Evolutionary conservation across 2,329 filamentous ascomycete species (phyloP), one percentile per base, ranked within the genome.

Genomic region (Alternaria sp.): DNA sequence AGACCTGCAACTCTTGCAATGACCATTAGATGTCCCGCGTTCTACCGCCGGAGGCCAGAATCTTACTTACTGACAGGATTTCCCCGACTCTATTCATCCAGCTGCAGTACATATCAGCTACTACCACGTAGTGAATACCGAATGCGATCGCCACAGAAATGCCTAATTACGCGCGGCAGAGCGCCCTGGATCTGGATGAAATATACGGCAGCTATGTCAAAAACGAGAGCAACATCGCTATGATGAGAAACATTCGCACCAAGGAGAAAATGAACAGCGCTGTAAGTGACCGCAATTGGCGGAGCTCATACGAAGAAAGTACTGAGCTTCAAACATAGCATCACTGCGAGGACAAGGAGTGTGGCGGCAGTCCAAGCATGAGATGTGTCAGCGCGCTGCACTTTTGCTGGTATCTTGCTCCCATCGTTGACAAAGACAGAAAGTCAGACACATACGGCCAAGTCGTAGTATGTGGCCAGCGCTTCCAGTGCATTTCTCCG

Each of bases 271-370:
- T 60, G 52, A 32, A 40, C 34, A 50, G 52, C 14, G 46, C 30
- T 12, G 46, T 49, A n/a, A 22, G 46, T 49, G 22, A 20, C 30
- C 4, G 30, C 4, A 20, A 4, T 5, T 6, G 16, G 16, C 8
- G 5, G 16, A 8, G 16, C 20, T 25, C 20, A 4, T 34, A 11
- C 32, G 3, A 7, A 34, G 18, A 22, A 5, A 49, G 20, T 7
- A 36, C 46, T 49, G 30, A 49, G n/a, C 46, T 25, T 14, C 18
- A 25, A 16, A 12, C 20, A 34, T n/a, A 49, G 16, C 60, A 63
- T 34, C 63, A 65, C 38, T 63, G 63, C 48, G 44, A 55, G 22
- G 59, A 61, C 25, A 46, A 50, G 16, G 54, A 56, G 20, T 45
- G 46, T 22, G 36, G 59, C 30, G 44, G 43, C n/a, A 28, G 32